Base-by-base conservation (phyloP, 192 early-diverging fungal genomes). In the Gorgonomyces haynaldii region DNA sequence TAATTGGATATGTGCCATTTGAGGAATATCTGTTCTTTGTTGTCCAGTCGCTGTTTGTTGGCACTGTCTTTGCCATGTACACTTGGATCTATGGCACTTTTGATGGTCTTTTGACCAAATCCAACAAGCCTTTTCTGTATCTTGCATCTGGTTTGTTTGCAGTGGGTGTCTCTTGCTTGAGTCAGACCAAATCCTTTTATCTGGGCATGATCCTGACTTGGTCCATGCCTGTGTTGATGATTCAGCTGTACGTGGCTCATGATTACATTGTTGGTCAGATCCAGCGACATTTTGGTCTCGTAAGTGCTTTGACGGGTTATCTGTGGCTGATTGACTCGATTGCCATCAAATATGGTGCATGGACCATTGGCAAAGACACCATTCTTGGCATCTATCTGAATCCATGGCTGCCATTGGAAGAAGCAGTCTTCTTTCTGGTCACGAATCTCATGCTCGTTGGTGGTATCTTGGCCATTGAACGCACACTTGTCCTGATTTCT, bases 11-110 rank as follows among this genome's bases (percentile, higher is more conserved):
- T 58, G 69, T 72, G 7, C 74, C 74, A 22, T 23, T 77, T 44
- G 74, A 77, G 49, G 74, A 77, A 45, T 77, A 77, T 42, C 50
- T 62, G 31, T 77, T 77, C 46, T 77, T 77, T 45, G 39, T 69
- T 28, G 70, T 77, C 29, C 69, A 72, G 63, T 67, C 74, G 0
- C 37, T 62, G 2, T 70, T 72, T n/a, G n/a, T n/a, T n/a, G n/a
- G n/a, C n/a, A n/a, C n/a, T n/a, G n/a, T n/a, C n/a, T n/a, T n/a
- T n/a, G n/a, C n/a, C n/a, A n/a, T n/a, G n/a, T n/a, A n/a, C n/a
- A n/a, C n/a, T n/a, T n/a, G n/a, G n/a, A n/a, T n/a, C n/a, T n/a
- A n/a, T n/a, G n/a, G n/a, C n/a, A n/a, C n/a, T n/a, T n/a, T n/a
- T n/a, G n/a, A n/a, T n/a, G n/a, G n/a, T n/a, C n/a, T n/a, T n/a